These are phyloP conservation scores for Teunomyces aglyptinius DNA, from an alignment of 805 yeast species.

Conservation along the genomic window DNA sequence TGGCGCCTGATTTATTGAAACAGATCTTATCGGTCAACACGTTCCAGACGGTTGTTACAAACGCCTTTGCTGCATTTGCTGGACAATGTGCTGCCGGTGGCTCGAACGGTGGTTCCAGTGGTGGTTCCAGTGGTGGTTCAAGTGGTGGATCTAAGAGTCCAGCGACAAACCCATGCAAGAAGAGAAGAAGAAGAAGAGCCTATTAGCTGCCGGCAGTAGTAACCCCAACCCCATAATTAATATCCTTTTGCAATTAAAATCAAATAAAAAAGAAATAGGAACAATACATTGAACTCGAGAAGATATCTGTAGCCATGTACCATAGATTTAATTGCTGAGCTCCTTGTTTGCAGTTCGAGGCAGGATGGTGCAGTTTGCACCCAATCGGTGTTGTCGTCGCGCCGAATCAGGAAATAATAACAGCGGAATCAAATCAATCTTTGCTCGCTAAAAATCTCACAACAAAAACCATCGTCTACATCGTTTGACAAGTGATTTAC, in stretches of 20 bases:
- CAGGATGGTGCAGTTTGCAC: slow-evolving; percentile 1
- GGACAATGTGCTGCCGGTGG: slow-evolving; percentile 24
- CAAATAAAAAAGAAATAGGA: not conserved
- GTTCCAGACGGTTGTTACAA: slow-evolving; percentile 31
- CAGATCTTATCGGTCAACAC: slow-evolving; percentile 33
- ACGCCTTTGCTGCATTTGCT: slow-evolving; percentile 38
- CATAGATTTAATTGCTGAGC: not conserved
- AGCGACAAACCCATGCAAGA: slow-evolving; percentile 22
- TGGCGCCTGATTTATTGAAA: slow-evolving; percentile 32
- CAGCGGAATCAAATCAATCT: not conserved
- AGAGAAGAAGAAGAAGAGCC: slow-evolving; percentile 34
- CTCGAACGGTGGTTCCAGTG: not conserved
- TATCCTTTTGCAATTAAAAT: not conserved
- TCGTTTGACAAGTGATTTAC: not conserved
- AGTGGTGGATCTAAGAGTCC: slow-evolving; percentile 7
- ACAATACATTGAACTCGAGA: not conserved
- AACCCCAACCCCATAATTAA: not conserved
- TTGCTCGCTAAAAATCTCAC: slow-evolving; percentile 1
- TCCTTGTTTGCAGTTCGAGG: not conserved
- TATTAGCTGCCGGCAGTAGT: slow-evolving; percentile 13
- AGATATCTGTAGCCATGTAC: not conserved
- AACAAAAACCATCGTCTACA: not conserved
- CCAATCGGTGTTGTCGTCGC: not conserved
- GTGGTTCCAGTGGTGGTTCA: slow-evolving; percentile 6
- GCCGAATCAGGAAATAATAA: slow-evolving; percentile 3